phyloP scores from a whole-genome alignment of 2,329 filamentous ascomycete species.

The Botrytis paeoniae region DNA sequence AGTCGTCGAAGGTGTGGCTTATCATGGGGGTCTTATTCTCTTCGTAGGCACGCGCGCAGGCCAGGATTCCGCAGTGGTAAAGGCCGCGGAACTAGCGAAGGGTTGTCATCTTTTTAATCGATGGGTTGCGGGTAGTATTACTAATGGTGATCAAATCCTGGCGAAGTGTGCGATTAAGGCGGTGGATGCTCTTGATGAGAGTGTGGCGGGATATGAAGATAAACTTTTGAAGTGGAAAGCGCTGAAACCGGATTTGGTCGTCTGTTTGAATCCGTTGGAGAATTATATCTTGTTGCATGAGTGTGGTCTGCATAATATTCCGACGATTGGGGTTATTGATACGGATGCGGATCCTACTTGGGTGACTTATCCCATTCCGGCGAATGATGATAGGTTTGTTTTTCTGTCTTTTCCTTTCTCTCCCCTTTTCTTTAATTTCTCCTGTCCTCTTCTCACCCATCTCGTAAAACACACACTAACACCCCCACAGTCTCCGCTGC shows the following conservation, averaged over 20 bases:
- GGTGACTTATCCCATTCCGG: slow-evolving; percentile 95
- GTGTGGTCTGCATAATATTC: slow-evolving; percentile 82
- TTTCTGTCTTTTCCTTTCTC: background rate
- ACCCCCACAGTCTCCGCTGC: slow-evolving; percentile 64
- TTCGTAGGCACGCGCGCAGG: slow-evolving; percentile 86
- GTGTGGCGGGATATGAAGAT: slow-evolving; percentile 58
- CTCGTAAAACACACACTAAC: no score
- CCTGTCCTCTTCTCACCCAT: no score
- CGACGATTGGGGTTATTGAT: slow-evolving; percentile 92
- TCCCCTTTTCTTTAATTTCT: no score
- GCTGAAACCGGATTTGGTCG: slow-evolving; percentile 82
- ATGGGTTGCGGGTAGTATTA: slow-evolving; percentile 89
- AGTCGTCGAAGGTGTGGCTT: slow-evolving; percentile 82
- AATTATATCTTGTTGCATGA: slow-evolving; percentile 90
- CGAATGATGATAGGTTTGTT: slow-evolving; percentile 86
- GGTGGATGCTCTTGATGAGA: slow-evolving; percentile 70
- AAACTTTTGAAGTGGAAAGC: slow-evolving; percentile 62
- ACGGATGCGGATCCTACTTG: slow-evolving; percentile 89
- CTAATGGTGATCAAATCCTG: slow-evolving; percentile 90
- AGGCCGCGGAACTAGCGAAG: slow-evolving; percentile 71
- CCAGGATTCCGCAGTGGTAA: slow-evolving; percentile 76
- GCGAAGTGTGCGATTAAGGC: slow-evolving; percentile 66
- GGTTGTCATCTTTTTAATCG: slow-evolving; percentile 88
- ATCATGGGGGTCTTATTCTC: slow-evolving; percentile 77
- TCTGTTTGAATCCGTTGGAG: slow-evolving; percentile 89